Conservation (phyloP, 805 yeast species). For the Brettanomyces anomalus region DNA sequence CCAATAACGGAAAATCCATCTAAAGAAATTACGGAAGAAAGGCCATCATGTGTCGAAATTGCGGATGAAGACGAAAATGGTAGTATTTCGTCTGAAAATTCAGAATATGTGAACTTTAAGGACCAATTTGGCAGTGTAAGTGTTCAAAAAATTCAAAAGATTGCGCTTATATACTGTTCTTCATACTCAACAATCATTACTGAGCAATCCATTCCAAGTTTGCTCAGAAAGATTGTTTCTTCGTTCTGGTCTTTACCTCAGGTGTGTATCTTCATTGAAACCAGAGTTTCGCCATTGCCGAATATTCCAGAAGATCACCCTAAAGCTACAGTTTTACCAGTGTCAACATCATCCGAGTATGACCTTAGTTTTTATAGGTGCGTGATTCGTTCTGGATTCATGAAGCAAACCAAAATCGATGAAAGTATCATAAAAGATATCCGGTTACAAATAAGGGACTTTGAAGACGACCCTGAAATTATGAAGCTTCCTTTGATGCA, state of each 20-base stretch:
- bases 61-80: not conserved
- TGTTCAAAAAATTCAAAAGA: slow-evolving; percentile 22
- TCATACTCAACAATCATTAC: slow-evolving; percentile 28
- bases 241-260: slow-evolving; percentile 36
- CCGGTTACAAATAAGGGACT: slow-evolving; percentile 6
- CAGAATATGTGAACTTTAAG: slow-evolving; percentile 1
- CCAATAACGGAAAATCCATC: not conserved
- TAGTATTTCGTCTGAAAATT: not conserved
- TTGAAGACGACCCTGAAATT: not conserved
- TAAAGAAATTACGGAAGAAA: not conserved
- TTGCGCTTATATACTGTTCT: slow-evolving; percentile 35
- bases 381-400: slow-evolving; percentile 41
- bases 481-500: slow-evolving; percentile 18
- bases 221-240: slow-evolving; percentile 29
- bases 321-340: slow-evolving; percentile 31
- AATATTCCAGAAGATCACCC: slow-evolving; percentile 24
- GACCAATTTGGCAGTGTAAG: not conserved
- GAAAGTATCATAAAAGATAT: slow-evolving; percentile 14
- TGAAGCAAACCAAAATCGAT: slow-evolving; percentile 26
- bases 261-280: slow-evolving; percentile 34
- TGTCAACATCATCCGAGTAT: slow-evolving; percentile 22
- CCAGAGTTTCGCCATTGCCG: slow-evolving; percentile 35
- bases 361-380: slow-evolving; percentile 41
- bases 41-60: not conserved
- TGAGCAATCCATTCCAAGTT: slow-evolving; percentile 37